Conservation (phyloP, 1,284 basidiomycete species). For the Phlebopus sp. region DNA sequence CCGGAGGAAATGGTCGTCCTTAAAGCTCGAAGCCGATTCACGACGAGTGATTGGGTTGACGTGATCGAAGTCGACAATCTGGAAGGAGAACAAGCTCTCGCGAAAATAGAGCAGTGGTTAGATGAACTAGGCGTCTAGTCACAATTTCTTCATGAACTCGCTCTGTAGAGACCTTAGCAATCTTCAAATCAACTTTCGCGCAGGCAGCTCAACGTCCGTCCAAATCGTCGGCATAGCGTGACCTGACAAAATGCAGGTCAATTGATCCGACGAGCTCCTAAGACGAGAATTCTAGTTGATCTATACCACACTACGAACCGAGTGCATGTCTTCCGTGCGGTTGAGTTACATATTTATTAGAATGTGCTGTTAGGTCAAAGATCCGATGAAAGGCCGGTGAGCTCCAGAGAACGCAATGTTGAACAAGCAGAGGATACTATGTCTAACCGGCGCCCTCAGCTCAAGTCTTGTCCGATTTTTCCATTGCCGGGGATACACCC, state of each 20-base stretch:
- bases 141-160: too few relatives aligned
- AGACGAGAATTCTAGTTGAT: too few relatives aligned
- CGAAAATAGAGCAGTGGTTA: slow-evolving; percentile 41
- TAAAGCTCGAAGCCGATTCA: slow-evolving; percentile 36
- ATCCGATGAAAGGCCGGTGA: neutral
- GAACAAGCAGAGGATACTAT: slow-evolving; percentile 1
- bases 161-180: too few relatives aligned
- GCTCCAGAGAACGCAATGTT: neutral
- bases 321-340: too few relatives aligned
- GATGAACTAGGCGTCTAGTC: slow-evolving; percentile 44
- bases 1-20: slow-evolving; percentile 33
- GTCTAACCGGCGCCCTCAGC: slow-evolving; percentile 1
- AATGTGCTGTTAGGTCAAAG: neutral
- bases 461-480: slow-evolving; percentile 39
- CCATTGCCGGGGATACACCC: slow-evolving; percentile 40
- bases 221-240: too few relatives aligned
- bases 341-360: too few relatives aligned
- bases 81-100: slow-evolving; percentile 32
- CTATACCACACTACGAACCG: too few relatives aligned
- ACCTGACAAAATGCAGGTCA: slow-evolving; percentile 6
- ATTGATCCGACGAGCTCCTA: slow-evolving; percentile 6
- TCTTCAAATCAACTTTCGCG: too few relatives aligned
- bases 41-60: slow-evolving; percentile 37
- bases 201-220: neutral
- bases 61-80: slow-evolving; percentile 32